A percentile compares a stretch with the other conserved stretches of the same genome.
Evolutionary conservation across 257 asterid species (phyloP).

Genomic region (Jaltomata sinuosa): DNA sequence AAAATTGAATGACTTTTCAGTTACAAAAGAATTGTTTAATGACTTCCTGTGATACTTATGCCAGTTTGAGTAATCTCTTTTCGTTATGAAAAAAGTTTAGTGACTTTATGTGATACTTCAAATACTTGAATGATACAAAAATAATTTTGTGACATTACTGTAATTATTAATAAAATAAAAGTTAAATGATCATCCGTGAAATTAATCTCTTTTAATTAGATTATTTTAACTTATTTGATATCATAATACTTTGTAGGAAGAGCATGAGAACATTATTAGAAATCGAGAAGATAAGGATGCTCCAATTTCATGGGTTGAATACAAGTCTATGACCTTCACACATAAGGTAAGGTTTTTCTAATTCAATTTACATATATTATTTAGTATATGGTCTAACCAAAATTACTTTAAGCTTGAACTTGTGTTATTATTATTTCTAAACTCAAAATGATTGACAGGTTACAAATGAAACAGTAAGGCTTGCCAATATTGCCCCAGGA

Average conservation of each 20-base stretch:
- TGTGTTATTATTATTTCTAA: not conserved
- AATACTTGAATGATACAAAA: too few relatives aligned
- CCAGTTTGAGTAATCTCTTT: too few relatives aligned
- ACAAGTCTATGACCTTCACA: constrained; percentile 7
- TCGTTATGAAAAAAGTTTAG: too few relatives aligned
- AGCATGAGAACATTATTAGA: not conserved
- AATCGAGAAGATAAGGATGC: not conserved
- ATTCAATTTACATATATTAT: not conserved
- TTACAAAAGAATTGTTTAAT: too few relatives aligned
- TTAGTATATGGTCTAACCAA: too few relatives aligned
- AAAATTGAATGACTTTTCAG: too few relatives aligned
- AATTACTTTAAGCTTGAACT: not conserved
- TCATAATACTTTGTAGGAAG: not conserved
- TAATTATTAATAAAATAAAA: too few relatives aligned
- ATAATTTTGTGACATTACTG: too few relatives aligned
- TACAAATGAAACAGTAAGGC: not conserved
- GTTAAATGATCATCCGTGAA: not conserved
- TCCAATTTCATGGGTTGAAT: not conserved
- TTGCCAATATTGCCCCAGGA: not conserved
- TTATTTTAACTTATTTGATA: not conserved
- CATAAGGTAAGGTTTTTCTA: not conserved
- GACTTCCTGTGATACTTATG: too few relatives aligned
- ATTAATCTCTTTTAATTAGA: not conserved
- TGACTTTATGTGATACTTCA: too few relatives aligned
- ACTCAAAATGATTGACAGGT: not conserved